phyloP scores from a whole-genome alignment of 2,329 filamentous ascomycete species.

The Scedosporium dehoogii region DNA sequence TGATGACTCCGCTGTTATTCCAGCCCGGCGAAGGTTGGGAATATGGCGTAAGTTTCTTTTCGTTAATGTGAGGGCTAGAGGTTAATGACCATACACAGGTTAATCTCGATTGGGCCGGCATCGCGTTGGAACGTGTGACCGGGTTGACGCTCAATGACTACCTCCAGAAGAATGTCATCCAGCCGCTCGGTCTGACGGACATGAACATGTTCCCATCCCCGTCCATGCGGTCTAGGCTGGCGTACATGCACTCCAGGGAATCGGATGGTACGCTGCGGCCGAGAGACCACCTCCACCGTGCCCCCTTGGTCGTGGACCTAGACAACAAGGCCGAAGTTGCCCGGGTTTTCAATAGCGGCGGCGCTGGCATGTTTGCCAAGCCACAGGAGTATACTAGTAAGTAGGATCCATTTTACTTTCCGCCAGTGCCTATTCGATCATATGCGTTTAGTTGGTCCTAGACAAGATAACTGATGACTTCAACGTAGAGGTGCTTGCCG shows the following conservation, averaged over 20 bases:
- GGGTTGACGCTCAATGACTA: conserved; percentile 36
- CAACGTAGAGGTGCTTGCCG: conserved; percentile 40
- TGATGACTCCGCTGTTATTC: conserved; percentile 45
- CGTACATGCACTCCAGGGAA: conserved; percentile 44
- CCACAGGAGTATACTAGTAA: conserved; percentile 51
- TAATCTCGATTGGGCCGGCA: conserved; percentile 43
- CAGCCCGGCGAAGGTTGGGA: conserved; percentile 54
- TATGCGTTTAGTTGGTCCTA: neutral
- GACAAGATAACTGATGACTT: neutral
- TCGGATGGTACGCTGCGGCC: conserved; percentile 28
- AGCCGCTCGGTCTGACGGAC: conserved; percentile 35
- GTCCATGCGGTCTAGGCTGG: conserved; percentile 44
- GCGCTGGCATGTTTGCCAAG: conserved; percentile 49
- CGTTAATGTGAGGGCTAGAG: neutral
- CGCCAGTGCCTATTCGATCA: neutral
- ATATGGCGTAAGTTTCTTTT: conserved; percentile 39
- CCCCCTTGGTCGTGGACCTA: conserved; percentile 29
- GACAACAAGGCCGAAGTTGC: conserved; percentile 31
- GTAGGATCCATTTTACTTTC: conserved; percentile 12
- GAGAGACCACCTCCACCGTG: conserved; percentile 40
- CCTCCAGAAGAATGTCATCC: conserved; percentile 34
- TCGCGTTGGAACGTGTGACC: conserved; percentile 34
- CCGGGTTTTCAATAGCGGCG: conserved; percentile 45
- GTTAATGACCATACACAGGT: conserved; percentile 23
- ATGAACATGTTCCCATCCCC: conserved; percentile 47